phyloP scores from a whole-genome alignment of 441 rosid species.

The Geranium incanum region DNA sequence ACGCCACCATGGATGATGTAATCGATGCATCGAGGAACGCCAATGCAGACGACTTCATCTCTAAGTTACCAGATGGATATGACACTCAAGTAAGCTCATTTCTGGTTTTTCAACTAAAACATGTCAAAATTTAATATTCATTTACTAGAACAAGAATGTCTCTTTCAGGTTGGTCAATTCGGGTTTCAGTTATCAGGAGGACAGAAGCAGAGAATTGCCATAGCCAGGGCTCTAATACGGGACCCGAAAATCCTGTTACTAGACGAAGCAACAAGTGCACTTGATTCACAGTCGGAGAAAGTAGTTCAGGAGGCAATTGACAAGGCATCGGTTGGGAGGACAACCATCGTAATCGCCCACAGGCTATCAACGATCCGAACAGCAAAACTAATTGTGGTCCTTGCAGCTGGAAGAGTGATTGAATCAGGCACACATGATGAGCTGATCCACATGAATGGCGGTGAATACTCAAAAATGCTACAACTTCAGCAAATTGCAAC shows the following conservation, averaged over 20 bases:
- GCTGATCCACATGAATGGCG: slow-evolving; percentile 28
- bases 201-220: slow-evolving; percentile 66
- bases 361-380: slow-evolving; percentile 45
- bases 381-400: slow-evolving; percentile 44
- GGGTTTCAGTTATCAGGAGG: slow-evolving; percentile 67
- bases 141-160: slow-evolving; percentile 1
- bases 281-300: slow-evolving; percentile 55
- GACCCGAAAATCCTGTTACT: slow-evolving; percentile 57
- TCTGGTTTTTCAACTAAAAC: not conserved
- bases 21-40: slow-evolving; percentile 48
- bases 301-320: slow-evolving; percentile 59
- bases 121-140: no score
- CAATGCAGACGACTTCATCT: slow-evolving; percentile 65
- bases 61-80: slow-evolving; percentile 56
- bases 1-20: slow-evolving; percentile 53
- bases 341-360: slow-evolving; percentile 54
- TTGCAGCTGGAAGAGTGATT: slow-evolving; percentile 46
- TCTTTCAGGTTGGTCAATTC: slow-evolving; percentile 50
- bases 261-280: slow-evolving; percentile 65
- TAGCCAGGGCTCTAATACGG: slow-evolving; percentile 59
- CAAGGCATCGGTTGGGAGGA: slow-evolving; percentile 52
- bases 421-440: slow-evolving; percentile 58
- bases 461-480: slow-evolving; percentile 47
- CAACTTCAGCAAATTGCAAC: slow-evolving; percentile 35
- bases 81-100: slow-evolving; percentile 50